phyloP scores from a whole-genome alignment of 352 stramenopile genomes.

The Globisporangium yorkense region DNA sequence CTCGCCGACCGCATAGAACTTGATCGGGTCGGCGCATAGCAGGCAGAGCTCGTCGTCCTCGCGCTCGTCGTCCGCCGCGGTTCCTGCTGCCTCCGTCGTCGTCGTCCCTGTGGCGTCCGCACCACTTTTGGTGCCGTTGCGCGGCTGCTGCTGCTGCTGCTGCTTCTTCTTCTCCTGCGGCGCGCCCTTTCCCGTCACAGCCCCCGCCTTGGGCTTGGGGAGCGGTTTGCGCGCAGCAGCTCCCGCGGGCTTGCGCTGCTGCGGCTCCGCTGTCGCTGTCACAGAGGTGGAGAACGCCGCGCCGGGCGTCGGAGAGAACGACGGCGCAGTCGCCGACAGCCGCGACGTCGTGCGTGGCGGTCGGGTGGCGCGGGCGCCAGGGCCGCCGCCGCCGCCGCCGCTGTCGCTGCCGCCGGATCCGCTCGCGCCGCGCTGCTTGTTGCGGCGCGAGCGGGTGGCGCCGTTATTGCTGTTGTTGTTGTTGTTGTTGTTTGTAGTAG shows the following conservation, averaged over 20 bases:
- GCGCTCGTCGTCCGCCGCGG: conserved; percentile 13
- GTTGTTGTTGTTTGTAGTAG: not conserved
- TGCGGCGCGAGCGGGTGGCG: not conserved
- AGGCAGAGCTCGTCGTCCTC: conserved; percentile 44
- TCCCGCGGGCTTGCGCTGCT: not conserved
- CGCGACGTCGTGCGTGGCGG: not conserved
- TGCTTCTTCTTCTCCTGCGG: not conserved
- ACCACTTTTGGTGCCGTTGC: not conserved
- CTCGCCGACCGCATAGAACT: conserved; percentile 62
- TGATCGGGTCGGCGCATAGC: conserved; percentile 63
- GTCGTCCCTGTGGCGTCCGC: not conserved
- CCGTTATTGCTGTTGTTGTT: not conserved
- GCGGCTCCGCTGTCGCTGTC: not conserved
- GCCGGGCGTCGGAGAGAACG: conserved; percentile 5
- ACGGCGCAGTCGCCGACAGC: conserved; percentile 11
- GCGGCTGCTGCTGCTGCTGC: not conserved
- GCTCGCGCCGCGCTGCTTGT: conserved; percentile 10
- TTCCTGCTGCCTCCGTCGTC: not conserved
- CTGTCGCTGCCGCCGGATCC: conserved; percentile 5
- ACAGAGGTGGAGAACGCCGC: not conserved
- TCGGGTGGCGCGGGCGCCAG: not conserved
- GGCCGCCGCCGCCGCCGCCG: not conserved
- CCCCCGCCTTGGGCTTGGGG: not conserved
- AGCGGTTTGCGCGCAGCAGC: not conserved
- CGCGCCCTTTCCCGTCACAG: no score